These are phyloP conservation scores for Neocucurbitaria cava DNA, from an alignment of 2,329 filamentous ascomycete species.

Conservation along the genomic window DNA sequence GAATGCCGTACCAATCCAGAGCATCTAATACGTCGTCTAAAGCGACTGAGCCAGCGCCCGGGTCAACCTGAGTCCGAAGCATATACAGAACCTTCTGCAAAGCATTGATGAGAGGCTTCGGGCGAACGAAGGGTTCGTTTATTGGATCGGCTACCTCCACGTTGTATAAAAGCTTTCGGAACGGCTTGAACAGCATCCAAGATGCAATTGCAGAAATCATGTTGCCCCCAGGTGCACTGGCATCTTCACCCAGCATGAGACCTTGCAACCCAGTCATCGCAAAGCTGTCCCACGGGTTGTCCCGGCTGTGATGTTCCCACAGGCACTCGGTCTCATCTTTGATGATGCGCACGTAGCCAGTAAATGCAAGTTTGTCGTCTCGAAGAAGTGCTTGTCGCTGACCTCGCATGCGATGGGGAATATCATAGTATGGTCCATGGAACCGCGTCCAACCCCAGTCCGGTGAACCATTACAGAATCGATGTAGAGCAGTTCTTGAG, in stretches of 20 bases:
- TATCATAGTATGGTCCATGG: constrained; percentile 64
- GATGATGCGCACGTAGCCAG: constrained; percentile 66
- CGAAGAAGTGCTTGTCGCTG: constrained; percentile 66
- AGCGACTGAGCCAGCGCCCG: constrained; percentile 40
- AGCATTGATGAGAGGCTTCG: constrained; percentile 59
- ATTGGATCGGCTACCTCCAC: constrained; percentile 57
- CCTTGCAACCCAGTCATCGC: constrained; percentile 64
- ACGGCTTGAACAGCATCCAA: constrained; percentile 66
- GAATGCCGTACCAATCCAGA: constrained; percentile 51
- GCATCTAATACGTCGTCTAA: constrained; percentile 47
- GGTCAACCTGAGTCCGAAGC: constrained; percentile 54
- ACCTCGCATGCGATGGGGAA: constrained; percentile 62
- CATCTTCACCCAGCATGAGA: constrained; percentile 43
- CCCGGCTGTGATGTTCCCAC: constrained; percentile 65
- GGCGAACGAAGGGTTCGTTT: constrained; percentile 54
- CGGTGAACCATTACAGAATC: constrained; percentile 64
- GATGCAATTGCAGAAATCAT: constrained; percentile 63
- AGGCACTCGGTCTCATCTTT: constrained; percentile 66
- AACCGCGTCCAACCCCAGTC: constrained; percentile 72
- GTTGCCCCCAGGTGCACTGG: constrained; percentile 46
- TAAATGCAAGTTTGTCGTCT: constrained; percentile 67
- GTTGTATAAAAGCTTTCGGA: constrained; percentile 63
- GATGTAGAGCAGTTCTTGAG: constrained; percentile 63
- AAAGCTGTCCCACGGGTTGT: constrained; percentile 65
- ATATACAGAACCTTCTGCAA: constrained; percentile 61